Percentiles rank a stretch among this genome's conserved stretches.
phyloP scores from a whole-genome alignment of 1,284 basidiomycete genomes.

The Cutaneotrichosporon sp. region DNA sequence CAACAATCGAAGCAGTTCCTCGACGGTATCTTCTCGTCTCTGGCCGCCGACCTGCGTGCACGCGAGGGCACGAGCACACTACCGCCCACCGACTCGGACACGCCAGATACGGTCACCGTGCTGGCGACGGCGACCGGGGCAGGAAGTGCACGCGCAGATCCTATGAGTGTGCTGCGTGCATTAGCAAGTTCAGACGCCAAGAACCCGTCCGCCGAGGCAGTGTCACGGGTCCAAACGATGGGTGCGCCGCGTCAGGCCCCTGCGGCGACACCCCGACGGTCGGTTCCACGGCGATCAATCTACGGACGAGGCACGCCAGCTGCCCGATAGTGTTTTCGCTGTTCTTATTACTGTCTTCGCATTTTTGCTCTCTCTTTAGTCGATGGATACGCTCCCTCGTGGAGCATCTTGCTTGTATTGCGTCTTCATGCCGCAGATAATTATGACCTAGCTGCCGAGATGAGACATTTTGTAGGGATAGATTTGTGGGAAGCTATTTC shows the following conservation, averaged over 20 bases:
- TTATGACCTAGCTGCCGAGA: background rate
- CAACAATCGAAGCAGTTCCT: constrained; percentile 47
- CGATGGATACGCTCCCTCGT: background rate
- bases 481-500: background rate
- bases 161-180: constrained; percentile 46
- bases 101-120: constrained; percentile 33
- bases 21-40: constrained; percentile 51
- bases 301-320: constrained; percentile 21
- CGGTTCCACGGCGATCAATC: constrained; percentile 14
- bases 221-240: constrained; percentile 9
- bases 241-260: constrained; percentile 8
- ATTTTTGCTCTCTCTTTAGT: constrained; percentile 11
- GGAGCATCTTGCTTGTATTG: background rate
- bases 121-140: constrained; percentile 26
- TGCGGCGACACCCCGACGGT: constrained; percentile 10
- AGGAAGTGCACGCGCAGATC: constrained; percentile 29
- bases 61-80: constrained; percentile 33
- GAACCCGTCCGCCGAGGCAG: constrained; percentile 7
- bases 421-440: background rate
- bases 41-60: constrained; percentile 44
- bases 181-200: constrained; percentile 44
- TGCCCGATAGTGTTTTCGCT: background rate
- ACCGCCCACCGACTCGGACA: constrained; percentile 29
- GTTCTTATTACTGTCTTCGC: background rate
- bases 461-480: background rate